Evolutionary conservation across 2,329 filamentous ascomycete genomes (phyloP).

Genomic region (Neoscytalidium dimidiatum): DNA sequence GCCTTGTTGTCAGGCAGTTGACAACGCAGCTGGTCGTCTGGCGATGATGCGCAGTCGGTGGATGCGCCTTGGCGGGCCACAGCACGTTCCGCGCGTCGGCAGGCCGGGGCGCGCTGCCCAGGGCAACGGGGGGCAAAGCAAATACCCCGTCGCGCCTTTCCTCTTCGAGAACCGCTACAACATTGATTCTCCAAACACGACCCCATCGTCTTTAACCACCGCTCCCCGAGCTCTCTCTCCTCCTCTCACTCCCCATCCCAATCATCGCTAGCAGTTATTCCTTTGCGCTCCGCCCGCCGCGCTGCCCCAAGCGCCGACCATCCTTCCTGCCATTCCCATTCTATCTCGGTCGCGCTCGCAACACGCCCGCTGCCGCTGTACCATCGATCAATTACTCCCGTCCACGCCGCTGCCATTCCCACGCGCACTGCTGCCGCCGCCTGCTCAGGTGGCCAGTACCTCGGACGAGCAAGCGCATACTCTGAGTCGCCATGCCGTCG

Average conservation of each 20-base stretch:
- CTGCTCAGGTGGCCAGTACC: background rate
- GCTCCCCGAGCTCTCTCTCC: background rate
- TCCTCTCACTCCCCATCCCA: background rate
- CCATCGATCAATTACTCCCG: background rate
- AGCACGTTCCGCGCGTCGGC: no score
- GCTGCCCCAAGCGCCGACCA: background rate
- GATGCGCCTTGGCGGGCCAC: no score
- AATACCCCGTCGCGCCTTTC: no score
- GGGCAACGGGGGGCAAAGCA: no score
- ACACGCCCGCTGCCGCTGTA: background rate
- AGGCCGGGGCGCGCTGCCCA: no score
- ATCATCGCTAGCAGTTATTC: constrained; percentile 16
- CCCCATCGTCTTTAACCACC: no score
- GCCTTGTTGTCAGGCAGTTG: background rate
- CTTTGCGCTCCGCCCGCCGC: background rate
- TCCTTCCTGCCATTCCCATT: background rate
- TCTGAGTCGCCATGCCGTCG: constrained; percentile 13
- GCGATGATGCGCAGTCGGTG: no score
- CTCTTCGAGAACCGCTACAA: no score
- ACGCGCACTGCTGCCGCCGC: background rate
- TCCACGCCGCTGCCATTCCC: background rate
- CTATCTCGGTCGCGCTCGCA: background rate
- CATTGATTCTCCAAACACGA: background rate
- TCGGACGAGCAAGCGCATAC: background rate
- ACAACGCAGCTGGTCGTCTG: no score